A percentile compares a stretch with the other conserved stretches of the same genome.
phyloP scores from a whole-genome alignment of 2,329 filamentous ascomycete genomes.

The Arthrobotrys sphaeroides region DNA sequence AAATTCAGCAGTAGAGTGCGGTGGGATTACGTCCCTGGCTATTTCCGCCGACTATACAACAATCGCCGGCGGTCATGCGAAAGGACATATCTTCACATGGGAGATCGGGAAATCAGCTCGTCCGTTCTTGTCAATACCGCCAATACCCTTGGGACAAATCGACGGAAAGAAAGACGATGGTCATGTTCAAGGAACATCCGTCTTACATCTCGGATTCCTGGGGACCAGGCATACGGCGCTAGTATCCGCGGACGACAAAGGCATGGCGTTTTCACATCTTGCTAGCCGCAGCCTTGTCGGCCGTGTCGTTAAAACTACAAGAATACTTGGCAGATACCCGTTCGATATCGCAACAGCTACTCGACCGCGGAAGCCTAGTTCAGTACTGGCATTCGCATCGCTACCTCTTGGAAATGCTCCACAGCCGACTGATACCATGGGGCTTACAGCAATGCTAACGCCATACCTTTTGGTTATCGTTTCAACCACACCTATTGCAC shows the following conservation, averaged over 20 bases:
- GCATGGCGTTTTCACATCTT: conserved; percentile 98
- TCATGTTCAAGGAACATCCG: conserved; percentile 78
- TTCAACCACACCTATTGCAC: conserved; percentile 93
- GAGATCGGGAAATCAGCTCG: conserved; percentile 82
- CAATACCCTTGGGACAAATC: conserved; percentile 73
- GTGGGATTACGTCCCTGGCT: conserved; percentile 83
- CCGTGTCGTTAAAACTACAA: conserved; percentile 84
- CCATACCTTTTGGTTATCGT: conserved; percentile 96
- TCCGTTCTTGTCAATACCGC: conserved; percentile 87
- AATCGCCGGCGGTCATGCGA: conserved; percentile 86
- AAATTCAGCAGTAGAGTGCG: conserved; percentile 82
- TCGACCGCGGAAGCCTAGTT: conserved; percentile 85
- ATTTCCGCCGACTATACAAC: conserved; percentile 94
- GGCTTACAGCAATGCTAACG: conserved; percentile 92
- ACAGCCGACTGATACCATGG: conserved; percentile 84
- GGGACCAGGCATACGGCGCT: conserved; percentile 92
- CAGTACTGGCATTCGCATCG: conserved; percentile 88
- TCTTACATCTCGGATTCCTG: conserved; percentile 93
- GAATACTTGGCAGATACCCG: conserved; percentile 91
- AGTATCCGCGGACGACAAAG: conserved; percentile 90
- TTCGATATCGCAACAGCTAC: conserved; percentile 70
- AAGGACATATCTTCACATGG: conserved; percentile 96
- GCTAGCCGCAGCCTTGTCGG: conserved; percentile 89
- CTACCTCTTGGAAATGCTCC: conserved; percentile 94
- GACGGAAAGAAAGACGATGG: conserved; percentile 78